Base-by-base conservation (phyloP, 1,139 yeast species). In the Taphrina populina region DNA sequence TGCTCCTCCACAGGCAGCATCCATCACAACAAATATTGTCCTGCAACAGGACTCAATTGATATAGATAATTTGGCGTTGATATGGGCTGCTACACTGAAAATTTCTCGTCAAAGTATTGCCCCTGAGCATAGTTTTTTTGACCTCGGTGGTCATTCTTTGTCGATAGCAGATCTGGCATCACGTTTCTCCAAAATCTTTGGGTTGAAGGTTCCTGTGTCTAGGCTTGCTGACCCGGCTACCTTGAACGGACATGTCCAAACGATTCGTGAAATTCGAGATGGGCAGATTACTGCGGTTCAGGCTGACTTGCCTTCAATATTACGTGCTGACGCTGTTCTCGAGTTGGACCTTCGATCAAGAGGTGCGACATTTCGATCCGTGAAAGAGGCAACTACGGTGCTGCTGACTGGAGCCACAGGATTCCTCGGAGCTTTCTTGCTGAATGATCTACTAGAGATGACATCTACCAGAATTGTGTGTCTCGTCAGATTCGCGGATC, bases 391-490 rank as follows among this genome's bases (percentile, higher is more conserved):
- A 3, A 65, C 84, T 43, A 84, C 81, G 62, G 85, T 88, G 0
- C 88, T 92, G 64, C 80, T 92, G 40, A 92, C 98, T 21, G 98
- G 98, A 67, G 88, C 83, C 30, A 92, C 98, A 33, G 98, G 98
- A 2, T 92, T 92, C 78, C 74, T 92, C 62, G 98, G 98, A 26
- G 81, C 96, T 1, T 92, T 84, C 67, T 82, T 92, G 57, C 70
- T 90, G 49, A 77, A 86, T 44, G 95, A 92, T 65, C 71, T 92
- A 52, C 73, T 90, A 62, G 76, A 76, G 47, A 76, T 84, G 63
- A 65, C 65, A 10, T 67, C 76, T 30, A 66, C 69, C 63, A 82
- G 78, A 63, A 76, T 90, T 4, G 82, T 71, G 68, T 95, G 95
- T 13, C 98, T 92, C 68, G 98, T 88, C 8, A 81, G 98, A 70